Conservation (phyloP, 148 eudicot species). For the Fallopia convolvulus region DNA sequence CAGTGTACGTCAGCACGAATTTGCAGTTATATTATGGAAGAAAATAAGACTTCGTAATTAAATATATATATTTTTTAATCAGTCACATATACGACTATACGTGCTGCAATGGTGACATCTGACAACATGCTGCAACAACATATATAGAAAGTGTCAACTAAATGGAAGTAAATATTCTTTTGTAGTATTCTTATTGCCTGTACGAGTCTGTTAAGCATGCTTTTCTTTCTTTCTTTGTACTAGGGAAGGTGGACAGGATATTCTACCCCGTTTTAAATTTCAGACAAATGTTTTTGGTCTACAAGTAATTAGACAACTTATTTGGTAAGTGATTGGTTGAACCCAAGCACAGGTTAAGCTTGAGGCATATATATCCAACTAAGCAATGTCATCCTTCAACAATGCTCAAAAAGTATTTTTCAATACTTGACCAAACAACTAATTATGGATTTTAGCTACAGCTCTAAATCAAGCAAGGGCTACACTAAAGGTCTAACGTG, state of each 20-base stretch:
- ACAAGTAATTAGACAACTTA: background rate
- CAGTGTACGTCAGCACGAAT: background rate
- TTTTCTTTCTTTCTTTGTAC: background rate
- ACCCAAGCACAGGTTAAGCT: conserved; percentile 3
- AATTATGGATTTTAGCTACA: background rate
- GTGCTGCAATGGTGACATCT: background rate
- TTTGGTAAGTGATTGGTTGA: background rate
- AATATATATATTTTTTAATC: background rate
- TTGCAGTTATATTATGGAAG: background rate
- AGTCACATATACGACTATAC: background rate
- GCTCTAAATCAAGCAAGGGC: background rate
- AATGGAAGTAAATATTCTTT: background rate
- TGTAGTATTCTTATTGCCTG: background rate
- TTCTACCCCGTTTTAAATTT: background rate
- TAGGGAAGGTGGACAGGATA: background rate
- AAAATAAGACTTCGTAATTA: background rate
- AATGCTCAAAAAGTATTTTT: background rate
- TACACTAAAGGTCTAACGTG: background rate
- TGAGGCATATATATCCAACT: background rate
- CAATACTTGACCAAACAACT: background rate
- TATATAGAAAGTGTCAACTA: background rate
- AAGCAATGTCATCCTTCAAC: background rate
- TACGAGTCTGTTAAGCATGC: background rate
- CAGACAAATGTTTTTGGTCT: background rate
- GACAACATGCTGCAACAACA: background rate